Conservation (phyloP, 2,329 filamentous ascomycete species). For the Pseudogymnoascus sp. region DNA sequence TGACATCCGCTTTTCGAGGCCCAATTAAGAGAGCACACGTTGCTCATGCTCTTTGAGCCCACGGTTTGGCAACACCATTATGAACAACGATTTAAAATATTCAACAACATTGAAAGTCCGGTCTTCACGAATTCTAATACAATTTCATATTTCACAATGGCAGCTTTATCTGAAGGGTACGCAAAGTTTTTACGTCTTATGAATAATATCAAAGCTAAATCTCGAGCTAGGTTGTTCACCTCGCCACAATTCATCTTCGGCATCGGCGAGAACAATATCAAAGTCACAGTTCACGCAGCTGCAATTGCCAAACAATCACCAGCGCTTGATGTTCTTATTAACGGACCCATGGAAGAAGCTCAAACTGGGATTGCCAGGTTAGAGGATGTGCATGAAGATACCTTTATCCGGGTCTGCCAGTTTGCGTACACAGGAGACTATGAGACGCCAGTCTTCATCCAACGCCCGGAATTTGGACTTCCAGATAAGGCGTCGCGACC, state of each 20-base stretch:
- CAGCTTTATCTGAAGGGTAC: constrained; percentile 2
- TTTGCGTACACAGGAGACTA: constrained; percentile 21
- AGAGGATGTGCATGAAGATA: constrained; percentile 19
- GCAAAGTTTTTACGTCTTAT: background rate
- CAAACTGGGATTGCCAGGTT: constrained; percentile 16
- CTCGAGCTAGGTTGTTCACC: constrained; percentile 14
- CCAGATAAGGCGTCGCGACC: background rate
- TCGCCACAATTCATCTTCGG: constrained; percentile 17
- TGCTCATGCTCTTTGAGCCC: too few relatives aligned
- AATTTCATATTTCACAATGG: background rate
- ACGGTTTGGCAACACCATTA: too few relatives aligned
- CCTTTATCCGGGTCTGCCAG: constrained; percentile 19
- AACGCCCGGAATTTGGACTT: background rate
- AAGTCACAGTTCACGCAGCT: constrained; percentile 16
- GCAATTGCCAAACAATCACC: constrained; percentile 19
- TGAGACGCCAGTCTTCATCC: constrained; percentile 16
- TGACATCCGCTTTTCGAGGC: too few relatives aligned
- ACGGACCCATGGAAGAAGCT: constrained; percentile 18
- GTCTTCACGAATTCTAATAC: too few relatives aligned
- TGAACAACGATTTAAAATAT: too few relatives aligned
- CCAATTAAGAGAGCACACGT: too few relatives aligned
- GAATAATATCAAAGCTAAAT: background rate
- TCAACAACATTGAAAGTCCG: too few relatives aligned
- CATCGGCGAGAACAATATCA: constrained; percentile 15
- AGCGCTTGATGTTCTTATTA: constrained; percentile 18